Evolutionary conservation across 371 early-diverging fungal genomes (phyloP).

Genomic region (Apophysomyces variabilis): DNA sequence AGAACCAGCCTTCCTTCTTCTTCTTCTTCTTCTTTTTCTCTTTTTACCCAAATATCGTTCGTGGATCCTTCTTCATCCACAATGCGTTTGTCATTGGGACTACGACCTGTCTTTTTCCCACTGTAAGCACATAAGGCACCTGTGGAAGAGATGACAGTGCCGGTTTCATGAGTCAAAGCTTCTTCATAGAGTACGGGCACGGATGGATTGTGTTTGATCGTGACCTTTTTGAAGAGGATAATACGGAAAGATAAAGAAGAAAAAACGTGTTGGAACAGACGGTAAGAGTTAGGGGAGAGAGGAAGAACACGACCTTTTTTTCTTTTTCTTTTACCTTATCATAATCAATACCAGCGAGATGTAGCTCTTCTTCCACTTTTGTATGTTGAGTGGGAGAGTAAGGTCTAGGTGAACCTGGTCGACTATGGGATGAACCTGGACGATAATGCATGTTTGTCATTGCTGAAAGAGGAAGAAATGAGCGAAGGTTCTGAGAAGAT

Average conservation of each 20-base stretch:
- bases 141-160: conserved; percentile 85
- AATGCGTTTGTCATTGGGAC: conserved; percentile 95
- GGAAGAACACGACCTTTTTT: not conserved
- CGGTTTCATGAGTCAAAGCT: conserved; percentile 86
- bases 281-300: not conserved
- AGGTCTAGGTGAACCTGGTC: conserved; percentile 48
- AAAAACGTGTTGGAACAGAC: not conserved
- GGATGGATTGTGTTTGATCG: conserved; percentile 71
- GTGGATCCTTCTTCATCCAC: conserved; percentile 85
- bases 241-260: not conserved
- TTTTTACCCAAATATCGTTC: conserved; percentile 82
- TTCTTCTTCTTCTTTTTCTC: too few relatives aligned
- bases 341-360: conserved; percentile 57
- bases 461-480: conserved; percentile 6
- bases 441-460: conserved; percentile 14
- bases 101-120: conserved; percentile 89
- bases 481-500: not conserved
- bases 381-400: conserved; percentile 40
- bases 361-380: conserved; percentile 57
- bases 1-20: not conserved
- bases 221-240: conserved; percentile 38
- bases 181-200: conserved; percentile 93
- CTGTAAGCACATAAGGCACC: conserved; percentile 93
- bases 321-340: conserved; percentile 34
- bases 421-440: conserved; percentile 26